A percentile compares a stretch with the other conserved stretches of the same genome.
Evolutionary conservation across 2,329 filamentous ascomycete species (phyloP).

Genomic region (Cyanodermella asteris): DNA sequence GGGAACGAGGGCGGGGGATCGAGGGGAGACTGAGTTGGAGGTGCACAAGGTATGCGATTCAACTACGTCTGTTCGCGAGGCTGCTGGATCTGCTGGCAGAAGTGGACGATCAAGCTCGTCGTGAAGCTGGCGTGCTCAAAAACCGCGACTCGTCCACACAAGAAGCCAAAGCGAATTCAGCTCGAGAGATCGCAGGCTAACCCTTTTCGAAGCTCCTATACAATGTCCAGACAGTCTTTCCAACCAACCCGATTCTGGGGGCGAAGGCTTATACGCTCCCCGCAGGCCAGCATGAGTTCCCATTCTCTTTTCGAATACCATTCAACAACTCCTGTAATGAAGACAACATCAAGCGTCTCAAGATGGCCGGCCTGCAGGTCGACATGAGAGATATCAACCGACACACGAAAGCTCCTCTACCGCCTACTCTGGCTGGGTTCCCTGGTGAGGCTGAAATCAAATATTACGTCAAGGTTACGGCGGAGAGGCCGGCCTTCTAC

Average conservation of each 20-base stretch:
- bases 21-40: conserved; percentile 26
- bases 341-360: conserved; percentile 23
- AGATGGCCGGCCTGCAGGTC: conserved; percentile 21
- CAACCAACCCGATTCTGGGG: conserved; percentile 17
- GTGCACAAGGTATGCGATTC: conserved; percentile 29
- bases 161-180: too few species aligned
- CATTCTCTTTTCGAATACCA: conserved; percentile 22
- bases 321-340: conserved; percentile 27
- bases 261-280: conserved; percentile 27
- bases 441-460: conserved; percentile 72
- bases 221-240: conserved; percentile 24
- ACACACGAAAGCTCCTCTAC: conserved; percentile 71
- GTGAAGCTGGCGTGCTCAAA: too few species aligned
- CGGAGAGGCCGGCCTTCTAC: conserved; percentile 69
- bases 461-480: conserved; percentile 90
- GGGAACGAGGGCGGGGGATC: conserved; percentile 8
- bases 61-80: too few species aligned
- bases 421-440: conserved; percentile 72
- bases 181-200: too few species aligned
- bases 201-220: conserved; percentile 20
- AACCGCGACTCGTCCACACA: too few species aligned
- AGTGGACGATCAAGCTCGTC: too few species aligned
- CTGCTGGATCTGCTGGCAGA: too few species aligned
- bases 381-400: conserved; percentile 23
- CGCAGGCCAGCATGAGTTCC: conserved; percentile 24